Evolutionary conservation across 148 eudicot genomes (phyloP), one percentile per base, ranked within the genome.

Genomic region (Mesembryanthemum crystallinum): DNA sequence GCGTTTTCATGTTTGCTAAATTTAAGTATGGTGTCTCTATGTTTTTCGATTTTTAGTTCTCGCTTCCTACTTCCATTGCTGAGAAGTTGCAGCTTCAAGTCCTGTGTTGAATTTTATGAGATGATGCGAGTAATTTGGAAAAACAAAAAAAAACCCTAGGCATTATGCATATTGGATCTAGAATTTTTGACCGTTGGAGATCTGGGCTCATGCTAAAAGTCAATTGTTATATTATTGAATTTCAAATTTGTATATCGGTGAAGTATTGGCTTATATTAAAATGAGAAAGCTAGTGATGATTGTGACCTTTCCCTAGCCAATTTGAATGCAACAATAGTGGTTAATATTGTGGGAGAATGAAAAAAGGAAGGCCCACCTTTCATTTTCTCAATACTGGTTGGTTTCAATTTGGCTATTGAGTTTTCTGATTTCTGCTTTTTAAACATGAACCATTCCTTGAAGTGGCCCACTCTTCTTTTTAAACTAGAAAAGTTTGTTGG

Each of bases 171-270:
- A 2, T 24, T 47, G 60, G 20, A 32, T 69, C 20, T 49, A 7
- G 39, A 35, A 29, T 27, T 49, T 69, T 49, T 10, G 73, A 69
- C 73, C 60, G 73, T 69, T 69, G 39, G 37, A 18, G 32, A 17
- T 51, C 39, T 42, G 14, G 8, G 52, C 20, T 42, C 13, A 29
- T 49, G n/a, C 43, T 69, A 24, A 47, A 14, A 45, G 24, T 1
- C 17, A 13, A 11, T 10, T 68, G 35, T 25, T 27, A 30, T 20
- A 10, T 9, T 45, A 0, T 23, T 10, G 20, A 27, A n/a, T 43
- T 65, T 73, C 42, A 79, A 79, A 74, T 52, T 74, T 20, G n/a
- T 37, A 11, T 37, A 29, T 55, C 28, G 3, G 43, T 49, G 43
- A 6, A 8, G 7, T n/a, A 21, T 21, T 32, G 60, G 68, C 18